Percentiles rank a stretch among this genome's conserved stretches.
Evolutionary conservation across 139 green algal genomes (phyloP).

Genomic region (Chlamydomonas sp.): DNA sequence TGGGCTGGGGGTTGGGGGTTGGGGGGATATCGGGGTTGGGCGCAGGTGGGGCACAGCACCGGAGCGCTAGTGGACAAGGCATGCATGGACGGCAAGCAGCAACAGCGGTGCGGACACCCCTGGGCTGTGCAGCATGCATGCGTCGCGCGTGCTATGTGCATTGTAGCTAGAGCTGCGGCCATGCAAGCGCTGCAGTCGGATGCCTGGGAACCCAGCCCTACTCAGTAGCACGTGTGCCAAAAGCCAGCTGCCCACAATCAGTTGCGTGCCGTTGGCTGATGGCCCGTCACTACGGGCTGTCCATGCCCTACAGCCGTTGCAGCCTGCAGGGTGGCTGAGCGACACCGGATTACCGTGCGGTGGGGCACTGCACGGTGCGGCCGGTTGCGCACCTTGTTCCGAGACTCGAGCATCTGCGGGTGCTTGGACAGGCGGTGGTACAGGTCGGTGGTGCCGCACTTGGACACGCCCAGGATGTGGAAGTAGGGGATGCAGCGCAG

Average conservation of each 20-base stretch:
- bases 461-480: conserved; percentile 69
- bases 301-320: background rate
- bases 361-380: no score
- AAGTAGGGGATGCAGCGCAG: conserved; percentile 70
- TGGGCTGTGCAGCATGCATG: no score
- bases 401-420: conserved; percentile 52
- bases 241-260: background rate
- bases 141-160: no score
- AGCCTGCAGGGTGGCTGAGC: background rate
- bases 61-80: background rate
- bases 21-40: background rate
- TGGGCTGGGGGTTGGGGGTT: background rate
- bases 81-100: background rate
- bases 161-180: no score
- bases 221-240: background rate
- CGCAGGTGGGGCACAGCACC: no score
- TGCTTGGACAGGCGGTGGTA: conserved; percentile 69
- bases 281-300: no score
- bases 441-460: conserved; percentile 74
- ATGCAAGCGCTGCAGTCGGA: no score
- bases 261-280: background rate
- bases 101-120: background rate
- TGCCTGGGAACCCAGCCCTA: no score
- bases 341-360: no score
- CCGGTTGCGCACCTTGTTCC: conserved; percentile 57